These are phyloP conservation scores for Mollisiaceae sp. DNA, from an alignment of 2,329 filamentous ascomycete genomes.

Conservation along the genomic window DNA sequence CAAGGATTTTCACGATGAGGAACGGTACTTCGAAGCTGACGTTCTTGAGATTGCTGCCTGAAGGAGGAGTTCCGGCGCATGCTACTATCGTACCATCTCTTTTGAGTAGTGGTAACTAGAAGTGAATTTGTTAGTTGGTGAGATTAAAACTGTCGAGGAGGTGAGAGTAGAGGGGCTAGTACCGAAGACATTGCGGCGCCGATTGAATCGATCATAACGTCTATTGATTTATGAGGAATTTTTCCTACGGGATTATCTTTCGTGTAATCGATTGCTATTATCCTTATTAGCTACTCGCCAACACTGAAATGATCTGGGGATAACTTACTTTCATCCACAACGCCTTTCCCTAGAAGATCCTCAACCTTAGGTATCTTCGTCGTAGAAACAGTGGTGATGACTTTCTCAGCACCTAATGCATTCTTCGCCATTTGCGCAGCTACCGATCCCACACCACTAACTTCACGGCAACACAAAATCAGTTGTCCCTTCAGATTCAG, in stretches of 20 bases:
- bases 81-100: constrained; percentile 41
- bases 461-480: not conserved
- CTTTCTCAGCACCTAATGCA: constrained; percentile 47
- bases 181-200: constrained; percentile 43
- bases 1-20: constrained; percentile 8
- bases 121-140: not conserved
- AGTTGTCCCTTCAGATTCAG: not conserved
- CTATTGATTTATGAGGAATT: constrained; percentile 44
- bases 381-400: constrained; percentile 51
- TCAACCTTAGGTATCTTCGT: constrained; percentile 45
- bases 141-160: not conserved
- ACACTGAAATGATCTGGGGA: constrained; percentile 31
- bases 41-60: constrained; percentile 33
- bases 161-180: constrained; percentile 33
- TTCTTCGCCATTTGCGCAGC: constrained; percentile 50
- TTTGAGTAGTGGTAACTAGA: constrained; percentile 41
- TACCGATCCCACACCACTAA: constrained; percentile 48
- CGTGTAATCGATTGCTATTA: constrained; percentile 47
- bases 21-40: not conserved
- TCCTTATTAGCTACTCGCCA: not conserved
- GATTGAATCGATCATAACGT: constrained; percentile 49
- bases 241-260: constrained; percentile 36
- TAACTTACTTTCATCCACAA: constrained; percentile 43
- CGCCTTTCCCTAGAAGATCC: constrained; percentile 45
- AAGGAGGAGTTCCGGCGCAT: constrained; percentile 45